Evolutionary conservation across 177 flowering plant genomes (phyloP), one percentile per base, ranked within the genome.

Genomic region (Vitis hybrid): DNA sequence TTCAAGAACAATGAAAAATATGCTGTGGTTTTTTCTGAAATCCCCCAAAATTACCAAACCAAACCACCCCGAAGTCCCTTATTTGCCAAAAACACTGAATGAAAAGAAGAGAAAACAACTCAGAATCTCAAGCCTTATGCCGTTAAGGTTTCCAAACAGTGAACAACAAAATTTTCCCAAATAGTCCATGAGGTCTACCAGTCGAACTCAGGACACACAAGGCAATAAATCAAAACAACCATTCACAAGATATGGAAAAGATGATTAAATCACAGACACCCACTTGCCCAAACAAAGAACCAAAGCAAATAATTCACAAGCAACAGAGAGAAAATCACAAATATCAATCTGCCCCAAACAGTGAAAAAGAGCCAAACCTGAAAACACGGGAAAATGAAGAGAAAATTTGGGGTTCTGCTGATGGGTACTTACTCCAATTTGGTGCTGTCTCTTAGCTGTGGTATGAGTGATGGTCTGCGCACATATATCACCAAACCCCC

Each of bases 401-500:
- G 4, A 68, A 6, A 39, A 2, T 55, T 26, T 15, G 13, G n/a
- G 60, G 39, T 45, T 39, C 16, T 12, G 3, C 2, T 19, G 26
- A 51, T 6, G 45, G 66, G 58, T 60, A 59, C 75, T 63, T 8
- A 77, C 79, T 59, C 45, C 8, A 61, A 67, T 12, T 18, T 55
- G 69, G 12, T 3, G 65, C 9, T 45, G 68, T 15, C 48, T 70
- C 65, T 67, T 59, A 63, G 75, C 72, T 5, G 81, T 74, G 26
- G 68, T 51, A n/a, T 73, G 71, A 53, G 86, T 83, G 72, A 83
- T 69, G 61, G 70, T 48, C 74, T 83, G 86, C 1, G 86, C 86
- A 66, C 81, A 75, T 7, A 83, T 70, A 51, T 83, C 86, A 1
- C 86, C 86, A 56, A 65, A 13, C 2, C 83, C 86, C 86, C 86